phyloP scores from a whole-genome alignment of 1,284 basidiomycete genomes.

The Volvariella volvacea region DNA sequence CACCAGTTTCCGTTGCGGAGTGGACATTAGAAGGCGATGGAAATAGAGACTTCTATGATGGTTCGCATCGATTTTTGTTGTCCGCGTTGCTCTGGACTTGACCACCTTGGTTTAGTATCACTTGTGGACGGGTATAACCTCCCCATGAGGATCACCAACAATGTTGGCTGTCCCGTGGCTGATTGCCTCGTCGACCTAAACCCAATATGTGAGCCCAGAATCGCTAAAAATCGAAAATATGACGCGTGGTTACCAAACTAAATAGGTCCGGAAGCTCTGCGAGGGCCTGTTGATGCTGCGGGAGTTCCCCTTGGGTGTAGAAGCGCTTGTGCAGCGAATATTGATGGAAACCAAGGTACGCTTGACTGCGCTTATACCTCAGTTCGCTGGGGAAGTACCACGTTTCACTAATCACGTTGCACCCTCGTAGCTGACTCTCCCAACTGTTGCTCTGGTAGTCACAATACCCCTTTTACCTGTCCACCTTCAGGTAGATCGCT shows the following conservation, averaged over 20 bases:
- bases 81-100: not conserved
- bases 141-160: conserved; percentile 43
- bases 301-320: conserved; percentile 58
- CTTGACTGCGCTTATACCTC: not conserved
- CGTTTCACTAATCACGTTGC: conserved; percentile 1
- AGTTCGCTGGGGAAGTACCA: conserved; percentile 18
- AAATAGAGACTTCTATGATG: conserved; percentile 40
- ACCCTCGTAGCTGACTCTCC: conserved; percentile 24
- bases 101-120: conserved; percentile 24
- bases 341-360: conserved; percentile 37
- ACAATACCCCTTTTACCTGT: conserved; percentile 43
- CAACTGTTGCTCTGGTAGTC: conserved; percentile 47
- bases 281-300: conserved; percentile 45
- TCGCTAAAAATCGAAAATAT: not conserved
- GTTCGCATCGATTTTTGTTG: conserved; percentile 17
- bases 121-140: conserved; percentile 57
- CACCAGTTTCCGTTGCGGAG: conserved; percentile 56
- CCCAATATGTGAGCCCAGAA: conserved; percentile 19
- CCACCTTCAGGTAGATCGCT: conserved; percentile 36
- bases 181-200: conserved; percentile 50
- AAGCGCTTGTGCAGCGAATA: conserved; percentile 50
- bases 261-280: conserved; percentile 41
- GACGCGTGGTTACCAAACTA: conserved; percentile 20
- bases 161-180: conserved; percentile 40
- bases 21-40: conserved; percentile 39